Base-by-base conservation (phyloP, 2,329 filamentous ascomycete genomes). In the Tolypocladium album region DNA sequence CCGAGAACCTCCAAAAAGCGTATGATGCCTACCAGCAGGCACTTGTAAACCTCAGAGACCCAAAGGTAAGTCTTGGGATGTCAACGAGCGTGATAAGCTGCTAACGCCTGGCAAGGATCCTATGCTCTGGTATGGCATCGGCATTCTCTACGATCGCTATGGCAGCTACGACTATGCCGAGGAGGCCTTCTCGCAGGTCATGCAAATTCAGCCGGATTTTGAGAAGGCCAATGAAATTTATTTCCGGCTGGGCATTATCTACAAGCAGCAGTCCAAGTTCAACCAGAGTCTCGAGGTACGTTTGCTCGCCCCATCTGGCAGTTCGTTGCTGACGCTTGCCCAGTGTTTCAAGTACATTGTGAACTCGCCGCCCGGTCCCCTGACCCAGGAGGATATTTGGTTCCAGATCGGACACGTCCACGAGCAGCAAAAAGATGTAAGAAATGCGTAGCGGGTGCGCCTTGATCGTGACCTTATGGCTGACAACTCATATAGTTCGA, bases 191-290 rank as follows among this genome's bases (percentile, higher is more conserved):
- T 97, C 93, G 2, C 91, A 97, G 71, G 94, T 99, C 63, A 97
- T 99, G 94, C 88, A 91, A 67, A 97, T 99, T 88, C 89, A 96
- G 69, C 94, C 93, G 5, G 88, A 92, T 67, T 97, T 97, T 67
- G 94, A 99, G 70, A 99, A 99, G 81, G 92, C 93, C 60, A 97
- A 97, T 70, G 94, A 99, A 73, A 97, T 99, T 59, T 99, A 97
- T 74, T 99, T 99, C 76, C 86, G 94, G 36, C 83, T 99, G 11
- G 94, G 94, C n/a, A 99, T 99, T 78, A 97, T 99, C 65, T 97
- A 97, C 79, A 99, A 99, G 74, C 93, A 97, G 70, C 94, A 97
- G 72, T 88, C 92, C 63, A 97, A 97, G 73, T 99, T 92, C 72
- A 81, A 81, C 58, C 88, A 95, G 71, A 97, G 92, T 79, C 80